Conservation (phyloP, 129 eudicot species). For the Saposhnikovia divaricata region DNA sequence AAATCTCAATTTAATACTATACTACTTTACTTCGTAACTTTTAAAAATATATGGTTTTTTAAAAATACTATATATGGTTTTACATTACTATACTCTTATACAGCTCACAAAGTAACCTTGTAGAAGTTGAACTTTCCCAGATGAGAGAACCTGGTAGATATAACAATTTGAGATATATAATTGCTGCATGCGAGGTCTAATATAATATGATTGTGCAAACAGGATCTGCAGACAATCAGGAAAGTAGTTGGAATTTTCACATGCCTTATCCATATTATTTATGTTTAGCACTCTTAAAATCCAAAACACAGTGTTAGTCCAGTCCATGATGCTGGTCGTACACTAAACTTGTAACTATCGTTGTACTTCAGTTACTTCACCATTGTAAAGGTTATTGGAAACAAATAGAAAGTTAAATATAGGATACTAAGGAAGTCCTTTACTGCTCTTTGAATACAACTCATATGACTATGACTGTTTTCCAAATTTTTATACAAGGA, state of each 20-base stretch:
- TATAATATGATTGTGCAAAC: background rate
- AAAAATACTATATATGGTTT: too few species aligned
- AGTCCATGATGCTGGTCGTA: background rate
- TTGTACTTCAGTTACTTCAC: background rate
- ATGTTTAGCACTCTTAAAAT: background rate
- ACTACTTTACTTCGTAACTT: background rate
- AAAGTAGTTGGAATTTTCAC: background rate
- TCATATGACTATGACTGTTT: too few species aligned
- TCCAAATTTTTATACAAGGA: background rate
- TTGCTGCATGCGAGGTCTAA: too few species aligned
- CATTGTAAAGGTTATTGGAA: background rate
- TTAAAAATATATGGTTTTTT: background rate
- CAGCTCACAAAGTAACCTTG: constrained; percentile 70
- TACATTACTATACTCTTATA: too few species aligned
- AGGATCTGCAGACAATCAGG: background rate
- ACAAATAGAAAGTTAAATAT: too few species aligned
- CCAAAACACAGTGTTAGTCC: background rate
- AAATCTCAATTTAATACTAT: background rate
- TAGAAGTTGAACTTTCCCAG: constrained; percentile 72
- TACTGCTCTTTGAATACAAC: background rate
- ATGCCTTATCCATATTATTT: background rate
- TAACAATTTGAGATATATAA: background rate
- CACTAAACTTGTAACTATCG: background rate
- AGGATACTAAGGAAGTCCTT: background rate
- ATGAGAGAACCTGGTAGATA: constrained; percentile 61